A percentile compares a stretch with the other conserved stretches of the same genome.
Evolutionary conservation across 2,329 filamentous ascomycete species (phyloP).

Genomic region (Aquanectria penicillioides): DNA sequence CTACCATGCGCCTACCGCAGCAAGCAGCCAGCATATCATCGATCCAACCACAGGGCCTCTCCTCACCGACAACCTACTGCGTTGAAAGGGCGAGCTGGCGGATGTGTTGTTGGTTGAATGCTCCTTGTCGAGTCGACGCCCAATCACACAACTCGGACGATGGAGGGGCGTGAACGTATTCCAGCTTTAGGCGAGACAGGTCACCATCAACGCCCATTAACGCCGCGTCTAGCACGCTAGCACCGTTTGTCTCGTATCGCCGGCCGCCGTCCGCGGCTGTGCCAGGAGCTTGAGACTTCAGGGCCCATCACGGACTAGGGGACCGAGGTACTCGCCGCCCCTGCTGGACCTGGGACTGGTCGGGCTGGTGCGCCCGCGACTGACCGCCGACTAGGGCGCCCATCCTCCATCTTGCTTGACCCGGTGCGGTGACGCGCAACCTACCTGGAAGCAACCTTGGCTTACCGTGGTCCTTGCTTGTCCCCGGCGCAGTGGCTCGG

Average conservation of each 20-base stretch:
- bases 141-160: constrained; percentile 29
- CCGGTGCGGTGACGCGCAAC: constrained; percentile 22
- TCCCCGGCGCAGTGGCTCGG: constrained; percentile 29
- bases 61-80: constrained; percentile 30
- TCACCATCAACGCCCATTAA: constrained; percentile 39
- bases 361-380: constrained; percentile 26
- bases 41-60: constrained; percentile 22
- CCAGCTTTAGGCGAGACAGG: constrained; percentile 38
- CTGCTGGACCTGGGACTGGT: constrained; percentile 22
- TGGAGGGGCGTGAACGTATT: constrained; percentile 28
- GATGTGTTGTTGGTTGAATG: constrained; percentile 39
- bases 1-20: background rate
- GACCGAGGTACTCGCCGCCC: constrained; percentile 21
- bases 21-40: background rate
- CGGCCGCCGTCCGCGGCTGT: constrained; percentile 44
- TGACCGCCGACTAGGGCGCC: constrained; percentile 24
- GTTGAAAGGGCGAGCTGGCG: no score
- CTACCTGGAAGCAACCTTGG: constrained; percentile 10
- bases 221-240: constrained; percentile 47
- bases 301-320: constrained; percentile 11
- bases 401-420: constrained; percentile 16
- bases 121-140: constrained; percentile 30
- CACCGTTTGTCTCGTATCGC: constrained; percentile 41
- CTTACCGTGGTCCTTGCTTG: constrained; percentile 22
- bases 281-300: constrained; percentile 27